Percentiles rank a stretch among this genome's conserved stretches.
Evolutionary conservation across 192 early-diverging fungal species (phyloP).

Genomic region (Coemansia guatemalensis): DNA sequence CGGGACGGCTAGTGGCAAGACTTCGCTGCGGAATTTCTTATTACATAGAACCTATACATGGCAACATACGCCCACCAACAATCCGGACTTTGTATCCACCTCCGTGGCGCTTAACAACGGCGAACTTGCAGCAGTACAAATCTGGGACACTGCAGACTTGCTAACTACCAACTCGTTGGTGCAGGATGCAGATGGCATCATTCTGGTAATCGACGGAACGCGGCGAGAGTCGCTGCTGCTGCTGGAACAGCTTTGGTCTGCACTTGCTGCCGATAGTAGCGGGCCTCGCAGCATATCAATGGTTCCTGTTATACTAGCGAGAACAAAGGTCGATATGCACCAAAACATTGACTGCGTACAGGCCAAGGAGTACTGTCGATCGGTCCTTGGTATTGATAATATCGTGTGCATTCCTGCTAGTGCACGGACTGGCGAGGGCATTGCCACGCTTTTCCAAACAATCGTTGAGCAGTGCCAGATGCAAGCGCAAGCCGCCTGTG

Average conservation of each 20-base stretch:
- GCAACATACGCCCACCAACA: constrained; percentile 27
- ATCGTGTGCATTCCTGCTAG: constrained; percentile 31
- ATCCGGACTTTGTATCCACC: constrained; percentile 50
- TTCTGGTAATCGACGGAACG: constrained; percentile 29
- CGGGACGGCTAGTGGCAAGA: constrained; percentile 36
- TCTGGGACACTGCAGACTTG: constrained; percentile 45
- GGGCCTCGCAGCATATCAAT: not conserved
- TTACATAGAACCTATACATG: constrained; percentile 36
- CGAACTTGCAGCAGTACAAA: constrained; percentile 35
- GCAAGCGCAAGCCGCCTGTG: constrained; percentile 5
- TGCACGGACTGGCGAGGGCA: constrained; percentile 31
- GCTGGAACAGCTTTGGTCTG: constrained; percentile 13
- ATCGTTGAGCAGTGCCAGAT: constrained; percentile 23
- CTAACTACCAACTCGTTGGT: constrained; percentile 30
- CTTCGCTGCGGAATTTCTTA: constrained; percentile 46
- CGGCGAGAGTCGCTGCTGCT: constrained; percentile 5
- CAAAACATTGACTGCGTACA: constrained; percentile 1
- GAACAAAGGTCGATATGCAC: constrained; percentile 23
- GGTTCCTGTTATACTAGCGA: constrained; percentile 25
- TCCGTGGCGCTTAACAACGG: constrained; percentile 18
- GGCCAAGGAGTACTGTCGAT: constrained; percentile 19
- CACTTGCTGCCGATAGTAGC: not conserved
- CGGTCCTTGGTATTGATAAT: constrained; percentile 4
- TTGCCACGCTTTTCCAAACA: constrained; percentile 31
- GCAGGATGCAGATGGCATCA: constrained; percentile 42